phyloP scores from a whole-genome alignment of 495 filamentous ascomycete species.

The Aspergillus nidulans region DNA sequence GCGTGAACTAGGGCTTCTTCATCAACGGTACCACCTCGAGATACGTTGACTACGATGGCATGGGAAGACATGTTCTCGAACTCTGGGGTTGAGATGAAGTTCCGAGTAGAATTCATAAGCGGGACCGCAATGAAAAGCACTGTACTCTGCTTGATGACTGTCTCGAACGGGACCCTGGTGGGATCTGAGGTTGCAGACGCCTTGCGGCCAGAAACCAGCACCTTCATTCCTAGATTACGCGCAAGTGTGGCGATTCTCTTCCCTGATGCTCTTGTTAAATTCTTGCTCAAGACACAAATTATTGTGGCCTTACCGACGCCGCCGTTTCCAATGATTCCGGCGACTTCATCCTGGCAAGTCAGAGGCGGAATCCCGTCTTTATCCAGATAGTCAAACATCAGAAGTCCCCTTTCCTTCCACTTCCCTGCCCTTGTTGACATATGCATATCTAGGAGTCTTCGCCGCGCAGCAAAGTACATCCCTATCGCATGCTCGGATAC shows the following conservation, averaged over 20 bases:
- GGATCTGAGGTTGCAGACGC: constrained; percentile 6
- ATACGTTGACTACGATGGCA: constrained; percentile 53
- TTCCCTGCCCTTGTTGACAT: constrained; percentile 27
- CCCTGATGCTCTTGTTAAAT: constrained; percentile 16
- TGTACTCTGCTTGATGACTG: constrained; percentile 41
- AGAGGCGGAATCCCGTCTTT: constrained; percentile 19
- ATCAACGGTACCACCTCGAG: constrained; percentile 55
- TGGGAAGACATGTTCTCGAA: constrained; percentile 45
- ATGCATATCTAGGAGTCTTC: constrained; percentile 43
- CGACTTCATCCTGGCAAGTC: constrained; percentile 29
- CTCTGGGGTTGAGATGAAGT: constrained; percentile 47
- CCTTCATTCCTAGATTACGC: constrained; percentile 29
- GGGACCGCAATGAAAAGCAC: constrained; percentile 49
- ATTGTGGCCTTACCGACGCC: constrained; percentile 21
- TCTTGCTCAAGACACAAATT: background rate
- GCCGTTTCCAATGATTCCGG: constrained; percentile 32
- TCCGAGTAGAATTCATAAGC: constrained; percentile 37
- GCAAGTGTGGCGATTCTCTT: constrained; percentile 27
- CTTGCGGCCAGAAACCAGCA: constrained; percentile 39
- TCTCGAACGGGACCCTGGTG: constrained; percentile 43
- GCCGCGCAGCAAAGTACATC: constrained; percentile 49
- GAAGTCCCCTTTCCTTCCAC: constrained; percentile 17
- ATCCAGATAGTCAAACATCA: constrained; percentile 21
- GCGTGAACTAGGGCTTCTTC: constrained; percentile 50
- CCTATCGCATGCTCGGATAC: constrained; percentile 53